Base-by-base conservation (phyloP, 2,329 filamentous ascomycete genomes). In the Neonectria neomacrospora region DNA sequence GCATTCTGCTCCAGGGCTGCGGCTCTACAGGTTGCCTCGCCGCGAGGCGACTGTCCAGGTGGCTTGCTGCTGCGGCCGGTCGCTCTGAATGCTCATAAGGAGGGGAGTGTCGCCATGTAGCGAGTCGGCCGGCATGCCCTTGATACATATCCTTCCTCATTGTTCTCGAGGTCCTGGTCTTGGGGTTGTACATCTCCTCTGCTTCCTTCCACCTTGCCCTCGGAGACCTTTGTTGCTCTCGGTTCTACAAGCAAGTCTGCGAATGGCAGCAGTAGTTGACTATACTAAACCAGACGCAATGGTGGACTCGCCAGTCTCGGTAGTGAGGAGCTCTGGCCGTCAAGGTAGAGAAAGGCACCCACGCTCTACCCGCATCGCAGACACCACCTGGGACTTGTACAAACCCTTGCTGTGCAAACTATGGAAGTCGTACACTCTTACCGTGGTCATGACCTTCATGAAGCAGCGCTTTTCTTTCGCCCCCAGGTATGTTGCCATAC, bases 281-380 rank as follows among this genome's bases (percentile, higher is more conserved):
- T n/a, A n/a, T n/a, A 26, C 23, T 26, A 26, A 8, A n/a, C 30
- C 26, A 16, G 18, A 18, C 41, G 42, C 4, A 2, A 63, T 58
- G 58, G 55, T 20, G 44, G 45, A 42, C 23, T 34, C 45, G 41
- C 51, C 48, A 54, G 30, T 55, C 20, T 61, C 63, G 2, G 51
- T 54, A 28, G 39, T 54, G 18, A 67, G 54, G 30, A 66, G 59
- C 28, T 16, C 26, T 37, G 63, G 60, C 11, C 22, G 32, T 10
- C 12, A 23, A 9, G 65, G 32, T 3, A 16, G 23, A 9, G 65
- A 64, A n/a, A 65, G 47, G 47, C 44, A 57, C 34, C 70, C 44
- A 16, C 71, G 67, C 20, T 72, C 71, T 26, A 52, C 61, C 30
- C 71, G 71, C 45, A 72, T 73, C 37, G 68, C 61, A 12, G 71